Base-by-base conservation (phyloP, 345 rosid species). In the Syzygium aromaticum region DNA sequence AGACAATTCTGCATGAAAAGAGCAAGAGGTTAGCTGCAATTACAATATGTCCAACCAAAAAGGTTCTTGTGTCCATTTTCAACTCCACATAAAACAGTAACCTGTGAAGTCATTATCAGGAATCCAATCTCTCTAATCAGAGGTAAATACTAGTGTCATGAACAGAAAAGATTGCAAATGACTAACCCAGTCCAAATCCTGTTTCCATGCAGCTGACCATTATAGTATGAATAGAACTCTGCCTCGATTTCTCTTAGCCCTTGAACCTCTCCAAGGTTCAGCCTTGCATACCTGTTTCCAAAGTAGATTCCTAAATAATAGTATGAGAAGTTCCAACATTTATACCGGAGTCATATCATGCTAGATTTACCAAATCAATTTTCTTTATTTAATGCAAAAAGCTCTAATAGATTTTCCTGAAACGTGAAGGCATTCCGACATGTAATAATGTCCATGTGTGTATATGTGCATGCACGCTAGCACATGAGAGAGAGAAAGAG, bases 161-260 rank as follows among this genome's bases (percentile, higher is more conserved):
- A 73, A 22, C 80, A 4, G 49, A 73, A 33, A 33, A 33, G 25
- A 73, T 73, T 38, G 80, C 49, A 33, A 73, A 52, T 77, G 77
- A 87, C 96, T 93, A 86, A 96, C 98, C 98, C 98, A 52, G 93
- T 95, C 98, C 98, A 96, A 84, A 96, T 94, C 90, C 86, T 93
- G 90, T 96, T 96, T 86, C 93, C 94, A 92, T 94, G 95, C 87
- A 94, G 88, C 86, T 96, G 97, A 61, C 98, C 98, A 91, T 93
- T 89, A 90, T 91, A 96, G 88, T 94, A 96, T 27, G 98, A 95
- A 89, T 93, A 95, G 59, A 91, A 88, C 89, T 94, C 98, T 49
- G 92, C 94, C 85, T 91, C 90, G 49, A 93, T 89, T 93, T 94
- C 95, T 64, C 90, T 91, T 40, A 96, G 90, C 80, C 97, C 93